phyloP scores from a whole-genome alignment of 768 basidiomycete species.

The Lactarius evosmus region DNA sequence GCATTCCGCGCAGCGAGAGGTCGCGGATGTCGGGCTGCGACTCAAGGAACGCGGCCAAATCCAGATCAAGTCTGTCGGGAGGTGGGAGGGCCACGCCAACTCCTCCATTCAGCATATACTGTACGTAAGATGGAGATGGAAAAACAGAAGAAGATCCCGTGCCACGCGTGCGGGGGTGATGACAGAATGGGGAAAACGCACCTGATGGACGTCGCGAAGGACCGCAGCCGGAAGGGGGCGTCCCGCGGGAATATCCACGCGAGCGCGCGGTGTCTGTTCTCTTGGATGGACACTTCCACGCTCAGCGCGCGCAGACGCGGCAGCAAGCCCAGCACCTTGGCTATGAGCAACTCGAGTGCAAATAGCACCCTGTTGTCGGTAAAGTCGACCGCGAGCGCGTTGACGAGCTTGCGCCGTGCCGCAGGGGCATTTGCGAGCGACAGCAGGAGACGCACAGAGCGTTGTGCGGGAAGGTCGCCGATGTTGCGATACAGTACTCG shows the following conservation, averaged over 20 bases:
- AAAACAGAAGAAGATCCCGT: background rate
- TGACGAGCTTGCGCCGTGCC: constrained; percentile 42
- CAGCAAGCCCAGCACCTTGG: constrained; percentile 42
- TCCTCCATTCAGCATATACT: background rate
- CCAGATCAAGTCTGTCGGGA: constrained; percentile 32
- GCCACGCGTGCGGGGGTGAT: no score
- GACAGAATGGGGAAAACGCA: constrained; percentile 30
- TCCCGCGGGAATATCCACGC: constrained; percentile 45
- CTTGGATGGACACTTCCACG: constrained; percentile 43
- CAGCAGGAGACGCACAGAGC: constrained; percentile 40
- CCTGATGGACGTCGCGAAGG: constrained; percentile 55
- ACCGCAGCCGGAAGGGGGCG: constrained; percentile 44
- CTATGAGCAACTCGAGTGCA: constrained; percentile 51
- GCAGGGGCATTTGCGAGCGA: constrained; percentile 39
- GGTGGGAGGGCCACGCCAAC: background rate
- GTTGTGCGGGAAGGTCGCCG: constrained; percentile 33
- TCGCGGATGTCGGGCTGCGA: constrained; percentile 48
- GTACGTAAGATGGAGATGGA: background rate
- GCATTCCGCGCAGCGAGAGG: constrained; percentile 54
- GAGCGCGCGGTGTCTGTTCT: constrained; percentile 29
- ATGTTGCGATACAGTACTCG: constrained; percentile 42
- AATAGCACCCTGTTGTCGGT: constrained; percentile 37
- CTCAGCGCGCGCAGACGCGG: constrained; percentile 41
- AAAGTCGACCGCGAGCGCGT: constrained; percentile 47
- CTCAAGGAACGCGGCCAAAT: constrained; percentile 51